These are phyloP conservation scores for Diaporthe sp. DNA, from an alignment of 2,329 filamentous ascomycete species.

Conservation along the genomic window DNA sequence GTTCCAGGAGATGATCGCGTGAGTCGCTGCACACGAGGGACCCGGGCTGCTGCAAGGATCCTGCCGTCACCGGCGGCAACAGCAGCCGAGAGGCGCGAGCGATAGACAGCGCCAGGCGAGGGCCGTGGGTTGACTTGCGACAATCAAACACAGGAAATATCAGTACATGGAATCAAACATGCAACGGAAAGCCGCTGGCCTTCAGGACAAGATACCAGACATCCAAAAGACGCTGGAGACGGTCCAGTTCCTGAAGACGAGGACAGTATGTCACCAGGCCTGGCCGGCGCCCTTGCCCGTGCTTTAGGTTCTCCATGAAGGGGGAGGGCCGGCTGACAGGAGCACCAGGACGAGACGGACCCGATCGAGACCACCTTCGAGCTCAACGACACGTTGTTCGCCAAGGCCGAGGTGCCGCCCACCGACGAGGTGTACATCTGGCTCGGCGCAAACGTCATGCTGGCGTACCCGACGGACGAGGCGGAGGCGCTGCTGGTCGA, in stretches of 20 bases:
- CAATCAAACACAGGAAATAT: slow-evolving; percentile 81
- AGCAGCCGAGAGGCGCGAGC: neutral
- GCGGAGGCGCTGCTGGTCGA: slow-evolving; percentile 81
- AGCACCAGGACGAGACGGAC: slow-evolving; percentile 61
- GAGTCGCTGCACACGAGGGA: slow-evolving; percentile 47
- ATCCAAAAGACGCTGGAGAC: slow-evolving; percentile 96
- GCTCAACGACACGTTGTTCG: slow-evolving; percentile 94
- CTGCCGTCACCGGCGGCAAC: neutral
- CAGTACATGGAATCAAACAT: slow-evolving; percentile 99
- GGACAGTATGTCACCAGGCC: slow-evolving; percentile 64
- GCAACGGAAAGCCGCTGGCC: slow-evolving; percentile 80
- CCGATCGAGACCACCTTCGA: slow-evolving; percentile 94
- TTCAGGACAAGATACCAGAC: slow-evolving; percentile 96
- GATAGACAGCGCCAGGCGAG: neutral
- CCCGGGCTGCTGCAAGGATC: slow-evolving; percentile 23
- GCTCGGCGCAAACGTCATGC: slow-evolving; percentile 98
- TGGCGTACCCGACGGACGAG: slow-evolving; percentile 91
- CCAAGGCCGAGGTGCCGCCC: slow-evolving; percentile 83
- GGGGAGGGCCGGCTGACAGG: neutral
- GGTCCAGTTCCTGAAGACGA: slow-evolving; percentile 83
- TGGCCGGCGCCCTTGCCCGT: neutral
- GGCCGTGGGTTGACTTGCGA: slow-evolving; percentile 7
- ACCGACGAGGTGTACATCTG: slow-evolving; percentile 96
- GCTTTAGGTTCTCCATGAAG: neutral
- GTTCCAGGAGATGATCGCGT: slow-evolving; percentile 96